A percentile compares a stretch with the other conserved stretches of the same genome.
Conservation (phyloP, 148 eudicot genomes). For the Mesembryanthemum crystallinum region DNA sequence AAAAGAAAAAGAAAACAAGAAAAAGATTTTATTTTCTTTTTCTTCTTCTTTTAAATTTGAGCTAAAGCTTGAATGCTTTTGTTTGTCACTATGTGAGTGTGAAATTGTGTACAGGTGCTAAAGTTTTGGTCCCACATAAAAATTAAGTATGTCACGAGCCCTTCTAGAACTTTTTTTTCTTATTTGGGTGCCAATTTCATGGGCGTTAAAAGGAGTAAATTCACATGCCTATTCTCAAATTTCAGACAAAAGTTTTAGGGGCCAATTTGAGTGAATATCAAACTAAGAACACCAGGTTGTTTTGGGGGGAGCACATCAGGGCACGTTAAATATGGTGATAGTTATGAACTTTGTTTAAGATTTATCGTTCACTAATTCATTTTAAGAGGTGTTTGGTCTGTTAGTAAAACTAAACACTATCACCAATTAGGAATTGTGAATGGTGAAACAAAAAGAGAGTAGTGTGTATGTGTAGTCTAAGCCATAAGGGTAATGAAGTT, state of each 20-base stretch:
- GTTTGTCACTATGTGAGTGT: constrained; percentile 20
- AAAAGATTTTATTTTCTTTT: background rate
- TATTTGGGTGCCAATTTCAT: background rate
- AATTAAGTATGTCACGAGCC: constrained; percentile 20
- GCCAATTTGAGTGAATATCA: no score
- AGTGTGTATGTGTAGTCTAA: no score
- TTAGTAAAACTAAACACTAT: no score
- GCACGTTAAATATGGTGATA: no score
- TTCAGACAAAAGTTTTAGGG: background rate
- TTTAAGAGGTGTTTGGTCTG: no score
- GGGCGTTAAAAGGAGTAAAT: background rate
- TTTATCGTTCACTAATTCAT: no score
- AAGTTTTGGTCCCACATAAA: constrained; percentile 23
- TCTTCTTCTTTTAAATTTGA: background rate
- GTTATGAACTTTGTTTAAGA: no score
- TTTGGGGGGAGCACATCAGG: no score
- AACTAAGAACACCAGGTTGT: no score
- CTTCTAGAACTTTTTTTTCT: constrained; percentile 8
- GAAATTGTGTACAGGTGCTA: constrained; percentile 12
- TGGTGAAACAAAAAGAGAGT: no score
- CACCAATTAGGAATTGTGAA: no score
- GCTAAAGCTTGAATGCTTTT: constrained; percentile 19
- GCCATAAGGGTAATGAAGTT: no score
- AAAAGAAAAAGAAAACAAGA: background rate
- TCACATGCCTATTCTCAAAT: background rate